phyloP scores from a whole-genome alignment of 768 basidiomycete genomes.

The Suillus sp. region DNA sequence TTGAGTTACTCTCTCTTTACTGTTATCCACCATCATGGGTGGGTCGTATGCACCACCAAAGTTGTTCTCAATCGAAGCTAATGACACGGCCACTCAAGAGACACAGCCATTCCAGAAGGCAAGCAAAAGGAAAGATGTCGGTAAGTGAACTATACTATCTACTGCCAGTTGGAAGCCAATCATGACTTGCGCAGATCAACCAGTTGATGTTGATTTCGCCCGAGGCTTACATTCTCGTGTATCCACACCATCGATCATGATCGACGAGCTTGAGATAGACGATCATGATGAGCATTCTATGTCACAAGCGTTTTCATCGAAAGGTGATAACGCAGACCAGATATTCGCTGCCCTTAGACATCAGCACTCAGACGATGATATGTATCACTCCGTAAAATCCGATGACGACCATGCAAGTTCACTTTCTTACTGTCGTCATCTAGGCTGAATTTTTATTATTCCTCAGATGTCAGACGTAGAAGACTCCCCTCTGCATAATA shows the following conservation, averaged over 20 bases:
- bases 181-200: neutral
- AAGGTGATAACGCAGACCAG: neutral
- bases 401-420: neutral
- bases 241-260: neutral
- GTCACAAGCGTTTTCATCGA: neutral
- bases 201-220: neutral
- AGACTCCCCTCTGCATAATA: constrained; percentile 1
- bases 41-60: neutral
- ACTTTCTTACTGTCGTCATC: neutral
- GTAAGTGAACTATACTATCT: neutral
- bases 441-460: constrained; percentile 1
- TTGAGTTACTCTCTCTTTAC: neutral
- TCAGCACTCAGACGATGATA: neutral
- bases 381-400: neutral
- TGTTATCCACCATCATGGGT: neutral
- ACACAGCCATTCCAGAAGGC: neutral
- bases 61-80: neutral
- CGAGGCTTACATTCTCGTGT: neutral
- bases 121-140: neutral
- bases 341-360: too few species aligned
- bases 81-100: neutral
- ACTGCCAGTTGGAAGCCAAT: neutral
- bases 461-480: constrained; percentile 26
- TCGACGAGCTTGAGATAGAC: neutral
- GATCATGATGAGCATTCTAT: neutral